Base-by-base conservation (phyloP, 345 rosid species). In the Mercurialis annua region DNA sequence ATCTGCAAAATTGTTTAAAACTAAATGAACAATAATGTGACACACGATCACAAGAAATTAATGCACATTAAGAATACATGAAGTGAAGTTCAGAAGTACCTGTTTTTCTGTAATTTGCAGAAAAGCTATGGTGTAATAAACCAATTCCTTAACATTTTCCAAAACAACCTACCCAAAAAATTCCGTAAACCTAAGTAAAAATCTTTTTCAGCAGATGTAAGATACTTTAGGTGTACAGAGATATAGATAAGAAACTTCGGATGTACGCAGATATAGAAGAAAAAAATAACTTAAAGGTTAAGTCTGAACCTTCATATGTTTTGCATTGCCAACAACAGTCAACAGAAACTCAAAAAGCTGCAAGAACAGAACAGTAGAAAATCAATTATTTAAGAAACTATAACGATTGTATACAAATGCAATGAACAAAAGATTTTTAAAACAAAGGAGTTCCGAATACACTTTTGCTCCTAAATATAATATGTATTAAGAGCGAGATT, bases 101-200 rank as follows among this genome's bases (percentile, higher is more conserved):
- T 92, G 97, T 58, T 87, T 88, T 68, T 83, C 94, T 18, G 98
- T 92, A 75, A 90, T 84, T 83, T 92, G 98, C 77, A 92, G 82
- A 82, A 90, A 90, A 76, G 85, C 86, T 49, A 90, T 73, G 27
- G 89, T 87, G 75, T 90, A 73, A 77, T 88, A 92, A 42, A 79
- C 98, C 83, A 92, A 77, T 65, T 92, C 93, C 72, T 77, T 81
- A 53, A 88, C 64, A 73, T 88, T 84, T 74, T 73, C 77, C 62
- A 62, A 67, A 47, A 83, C 66, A 69, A 82, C 86, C 98, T 92
- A 72, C 76, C 65, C n/a, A 56, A 69, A 61, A 71, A 48, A 23
- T 44, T 36, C 64, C 38, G 48, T 2, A 65, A 53, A 33, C 58
- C 66, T 43, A 43, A 50, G 46, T 10, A 36, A 31, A 49, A n/a